These are phyloP conservation scores for Blastobotrys arbuscula DNA, from an alignment of 1,139 yeast species.

Conservation along the genomic window DNA sequence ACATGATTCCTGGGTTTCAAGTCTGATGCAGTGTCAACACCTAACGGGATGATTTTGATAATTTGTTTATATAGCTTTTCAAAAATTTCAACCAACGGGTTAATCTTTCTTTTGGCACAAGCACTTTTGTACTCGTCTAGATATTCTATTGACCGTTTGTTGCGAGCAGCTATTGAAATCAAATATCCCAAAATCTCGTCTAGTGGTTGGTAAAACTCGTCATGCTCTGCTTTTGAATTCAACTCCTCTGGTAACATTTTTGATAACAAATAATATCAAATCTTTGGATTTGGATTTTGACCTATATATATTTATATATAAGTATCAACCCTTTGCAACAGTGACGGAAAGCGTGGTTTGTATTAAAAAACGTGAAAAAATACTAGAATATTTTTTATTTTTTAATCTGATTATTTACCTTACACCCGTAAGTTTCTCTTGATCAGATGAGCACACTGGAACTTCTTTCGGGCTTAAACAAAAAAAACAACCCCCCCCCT, in stretches of 20 bases:
- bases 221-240: neutral
- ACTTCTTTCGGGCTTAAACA: too few relatives aligned
- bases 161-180: neutral
- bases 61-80: neutral
- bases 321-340: too few relatives aligned
- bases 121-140: neutral
- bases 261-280: too few relatives aligned
- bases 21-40: slow-evolving; percentile 1
- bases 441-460: too few relatives aligned
- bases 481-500: too few relatives aligned
- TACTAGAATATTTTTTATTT: too few relatives aligned
- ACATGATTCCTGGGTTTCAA: neutral
- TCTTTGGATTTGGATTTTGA: too few relatives aligned
- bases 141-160: neutral
- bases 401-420: too few relatives aligned
- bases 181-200: slow-evolving; percentile 1
- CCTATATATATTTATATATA: too few relatives aligned
- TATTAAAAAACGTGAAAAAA: too few relatives aligned
- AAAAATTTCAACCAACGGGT: neutral
- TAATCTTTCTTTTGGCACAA: neutral
- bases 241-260: neutral
- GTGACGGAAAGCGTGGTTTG: too few relatives aligned
- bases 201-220: slow-evolving; percentile 1
- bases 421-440: too few relatives aligned
- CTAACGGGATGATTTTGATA: neutral